phyloP scores from a whole-genome alignment of 257 asterid genomes.

The Nicotiana paniculata region DNA sequence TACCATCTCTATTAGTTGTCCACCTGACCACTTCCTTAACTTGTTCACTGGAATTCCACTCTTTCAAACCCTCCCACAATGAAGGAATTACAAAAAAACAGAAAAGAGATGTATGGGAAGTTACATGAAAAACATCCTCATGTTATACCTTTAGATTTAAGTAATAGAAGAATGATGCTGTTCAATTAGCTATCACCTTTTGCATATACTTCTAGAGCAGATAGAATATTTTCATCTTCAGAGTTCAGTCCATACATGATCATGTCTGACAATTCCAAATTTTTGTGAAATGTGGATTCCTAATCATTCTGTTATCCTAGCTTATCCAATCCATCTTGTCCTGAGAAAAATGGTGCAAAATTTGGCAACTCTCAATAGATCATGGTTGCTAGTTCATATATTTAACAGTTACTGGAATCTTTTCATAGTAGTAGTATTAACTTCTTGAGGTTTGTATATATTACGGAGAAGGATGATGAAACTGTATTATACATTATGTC shows the following conservation, averaged over 20 bases:
- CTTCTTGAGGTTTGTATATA: not conserved
- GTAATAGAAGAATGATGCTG: not conserved
- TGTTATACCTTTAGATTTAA: not conserved
- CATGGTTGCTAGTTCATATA: not conserved
- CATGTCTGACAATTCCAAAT: not conserved
- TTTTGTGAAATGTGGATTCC: not conserved
- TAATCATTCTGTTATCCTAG: not conserved
- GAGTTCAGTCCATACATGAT: not conserved
- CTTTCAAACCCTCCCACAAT: not conserved
- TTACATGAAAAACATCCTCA: not conserved
- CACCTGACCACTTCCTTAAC: not conserved
- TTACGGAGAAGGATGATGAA: not conserved
- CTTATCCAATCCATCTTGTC: slow-evolving; percentile 4
- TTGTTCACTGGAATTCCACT: not conserved
- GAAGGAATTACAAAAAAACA: not conserved
- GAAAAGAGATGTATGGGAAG: not conserved
- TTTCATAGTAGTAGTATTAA: not conserved
- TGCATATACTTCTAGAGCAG: not conserved
- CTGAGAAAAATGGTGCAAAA: not conserved
- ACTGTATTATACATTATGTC: not conserved
- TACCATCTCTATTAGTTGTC: not conserved
- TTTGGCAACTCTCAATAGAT: slow-evolving; percentile 17
- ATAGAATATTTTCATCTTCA: not conserved
- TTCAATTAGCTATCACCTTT: not conserved
- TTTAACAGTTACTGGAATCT: not conserved